Percentiles rank a stretch among this genome's conserved stretches.
These are phyloP conservation scores for Aspergillus piperis DNA, from an alignment of 2,329 filamentous ascomycete genomes.

Conservation along the genomic window DNA sequence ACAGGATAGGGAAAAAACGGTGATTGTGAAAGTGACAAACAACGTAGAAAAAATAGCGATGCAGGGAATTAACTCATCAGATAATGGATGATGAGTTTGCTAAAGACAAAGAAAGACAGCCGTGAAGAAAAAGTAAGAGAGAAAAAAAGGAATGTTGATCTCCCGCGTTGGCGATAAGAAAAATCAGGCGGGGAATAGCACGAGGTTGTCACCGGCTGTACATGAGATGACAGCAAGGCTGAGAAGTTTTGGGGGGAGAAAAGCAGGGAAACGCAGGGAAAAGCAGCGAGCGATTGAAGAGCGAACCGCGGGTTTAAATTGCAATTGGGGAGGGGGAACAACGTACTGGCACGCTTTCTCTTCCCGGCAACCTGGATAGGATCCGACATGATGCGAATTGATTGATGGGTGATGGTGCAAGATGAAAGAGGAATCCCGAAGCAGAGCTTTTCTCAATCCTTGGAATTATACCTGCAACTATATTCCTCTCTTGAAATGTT, in stretches of 20 bases:
- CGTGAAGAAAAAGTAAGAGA: background rate
- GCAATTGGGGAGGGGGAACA: background rate
- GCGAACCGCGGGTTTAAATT: background rate
- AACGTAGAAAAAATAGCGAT: background rate
- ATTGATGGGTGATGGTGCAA: background rate
- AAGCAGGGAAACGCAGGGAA: background rate
- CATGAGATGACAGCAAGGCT: no score
- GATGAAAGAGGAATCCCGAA: background rate
- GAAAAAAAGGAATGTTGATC: slow-evolving; percentile 1
- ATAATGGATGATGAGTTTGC: no score
- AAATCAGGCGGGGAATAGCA: background rate
- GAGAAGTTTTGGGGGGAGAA: background rate
- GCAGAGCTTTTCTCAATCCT: background rate
- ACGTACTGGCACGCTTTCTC: slow-evolving; percentile 44
- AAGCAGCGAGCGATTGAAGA: background rate
- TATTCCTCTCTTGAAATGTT: background rate
- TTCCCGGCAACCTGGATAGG: slow-evolving; percentile 36
- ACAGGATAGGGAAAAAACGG: background rate
- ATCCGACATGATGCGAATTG: slow-evolving; percentile 35
- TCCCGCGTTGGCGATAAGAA: slow-evolving; percentile 1
- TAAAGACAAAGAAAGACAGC: background rate
- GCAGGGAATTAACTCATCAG: background rate
- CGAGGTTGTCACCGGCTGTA: background rate
- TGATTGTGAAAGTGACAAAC: no score
- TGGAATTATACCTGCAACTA: no score